Evolutionary conservation across 2,329 filamentous ascomycete genomes (phyloP).

Genomic region (Neonectria sp.): DNA sequence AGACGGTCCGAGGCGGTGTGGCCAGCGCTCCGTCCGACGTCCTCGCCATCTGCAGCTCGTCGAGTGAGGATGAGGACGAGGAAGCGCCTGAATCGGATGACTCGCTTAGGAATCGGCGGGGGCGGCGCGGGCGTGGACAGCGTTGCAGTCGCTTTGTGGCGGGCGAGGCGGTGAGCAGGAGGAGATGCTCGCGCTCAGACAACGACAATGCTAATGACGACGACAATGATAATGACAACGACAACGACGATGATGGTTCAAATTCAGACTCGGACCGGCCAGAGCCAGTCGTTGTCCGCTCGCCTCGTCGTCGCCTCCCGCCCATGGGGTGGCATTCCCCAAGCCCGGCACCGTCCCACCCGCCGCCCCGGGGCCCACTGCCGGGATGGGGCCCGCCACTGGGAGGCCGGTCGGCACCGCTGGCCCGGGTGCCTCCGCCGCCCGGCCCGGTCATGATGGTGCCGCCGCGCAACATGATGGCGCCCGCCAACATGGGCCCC

Average conservation of each 20-base stretch:
- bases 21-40: conserved; percentile 35
- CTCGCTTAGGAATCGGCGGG: conserved; percentile 30
- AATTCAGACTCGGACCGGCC: conserved; percentile 1
- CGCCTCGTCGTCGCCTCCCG: conserved; percentile 8
- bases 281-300: background rate
- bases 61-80: conserved; percentile 25
- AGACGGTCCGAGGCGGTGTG: conserved; percentile 25
- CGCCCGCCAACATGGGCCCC: conserved; percentile 3
- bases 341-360: conserved; percentile 3
- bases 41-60: conserved; percentile 40
- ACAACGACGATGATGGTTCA: conserved; percentile 1
- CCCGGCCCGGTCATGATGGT: background rate
- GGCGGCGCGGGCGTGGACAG: conserved; percentile 32
- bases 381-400: background rate
- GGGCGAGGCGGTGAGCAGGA: conserved; percentile 31
- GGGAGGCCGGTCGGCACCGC: conserved; percentile 2
- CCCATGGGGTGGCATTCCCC: conserved; percentile 4
- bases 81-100: conserved; percentile 42
- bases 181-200: conserved; percentile 26
- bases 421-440: conserved; percentile 15
- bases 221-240: conserved; percentile 14
- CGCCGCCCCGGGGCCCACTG: conserved; percentile 6
- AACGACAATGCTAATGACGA: conserved; percentile 28
- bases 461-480: conserved; percentile 4
- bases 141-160: conserved; percentile 31